Base-by-base conservation (phyloP, 192 early-diverging fungal genomes). In the Tieghemiomyces parasiticus region DNA sequence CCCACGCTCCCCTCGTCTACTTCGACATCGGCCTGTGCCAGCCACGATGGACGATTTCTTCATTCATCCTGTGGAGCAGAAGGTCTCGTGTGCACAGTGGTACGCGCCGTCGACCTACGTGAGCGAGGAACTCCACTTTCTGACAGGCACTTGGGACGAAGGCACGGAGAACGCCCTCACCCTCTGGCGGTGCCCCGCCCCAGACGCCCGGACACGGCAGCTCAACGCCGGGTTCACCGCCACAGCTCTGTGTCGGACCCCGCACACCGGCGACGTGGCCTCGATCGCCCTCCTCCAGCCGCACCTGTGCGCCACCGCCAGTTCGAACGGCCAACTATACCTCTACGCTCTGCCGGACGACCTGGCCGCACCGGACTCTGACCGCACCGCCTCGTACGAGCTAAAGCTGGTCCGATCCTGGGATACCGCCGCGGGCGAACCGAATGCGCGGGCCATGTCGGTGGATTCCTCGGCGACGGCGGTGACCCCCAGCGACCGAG, bases 1-100 rank as follows among this genome's bases (percentile, higher is more conserved):
- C n/a, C n/a, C n/a, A n/a, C n/a, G n/a, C n/a, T n/a, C n/a, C n/a
- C n/a, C n/a, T n/a, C n/a, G n/a, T n/a, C n/a, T n/a, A n/a, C n/a
- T n/a, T n/a, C n/a, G n/a, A n/a, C n/a, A n/a, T n/a, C n/a, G n/a
- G n/a, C n/a, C n/a, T n/a, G n/a, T n/a, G n/a, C n/a, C n/a, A n/a
- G n/a, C n/a, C 16, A 24, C 2, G 16, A 56, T 56, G 54, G 54
- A 56, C 33, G 8, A 56, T 14, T 56, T 56, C 54, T 56, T 56
- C 33, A 29, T 56, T 34, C 54, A 56, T 14, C 54, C 54, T 2
- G 54, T 56, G 1, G 54, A 56, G 24, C 20, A 34, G 34, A 56
- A 56, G 24, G 32, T 56, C 31, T 14, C 32, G 12, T 16, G 28
- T 13, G 31, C 33, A 3, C 13, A 12, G 1, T 56, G 54, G 54